Conservation (phyloP, 345 rosid species). For the Mercurialis annua region DNA sequence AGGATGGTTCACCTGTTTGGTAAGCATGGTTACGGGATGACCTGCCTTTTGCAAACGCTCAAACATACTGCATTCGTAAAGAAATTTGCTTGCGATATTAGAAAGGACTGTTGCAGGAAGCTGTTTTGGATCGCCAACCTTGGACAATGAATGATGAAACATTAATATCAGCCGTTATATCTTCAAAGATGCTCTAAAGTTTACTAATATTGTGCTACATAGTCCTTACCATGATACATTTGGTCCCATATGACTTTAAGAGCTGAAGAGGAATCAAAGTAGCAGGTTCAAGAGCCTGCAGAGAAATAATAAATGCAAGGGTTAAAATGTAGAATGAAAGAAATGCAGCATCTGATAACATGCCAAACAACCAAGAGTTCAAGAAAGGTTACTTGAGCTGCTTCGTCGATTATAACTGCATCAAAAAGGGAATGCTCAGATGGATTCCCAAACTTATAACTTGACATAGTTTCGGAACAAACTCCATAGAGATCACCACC, state of each 20-base stretch:
- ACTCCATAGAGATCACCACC: conserved; percentile 96
- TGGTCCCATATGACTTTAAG: conserved; percentile 79
- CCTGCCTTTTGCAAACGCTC: conserved; percentile 97
- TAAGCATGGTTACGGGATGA: conserved; percentile 87
- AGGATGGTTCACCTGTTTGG: conserved; percentile 59
- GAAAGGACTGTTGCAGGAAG: conserved; percentile 99
- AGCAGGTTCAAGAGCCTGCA: conserved; percentile 98
- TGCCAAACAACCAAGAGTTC: conserved; percentile 19
- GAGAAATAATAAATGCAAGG: conserved; percentile 22
- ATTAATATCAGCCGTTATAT: conserved; percentile 12
- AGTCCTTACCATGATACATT: conserved; percentile 76
- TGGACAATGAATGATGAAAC: conserved; percentile 13
- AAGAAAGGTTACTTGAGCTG: conserved; percentile 69
- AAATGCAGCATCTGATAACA: conserved; percentile 14
- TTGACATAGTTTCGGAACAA: conserved; percentile 76
- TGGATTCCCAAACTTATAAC: conserved; percentile 63
- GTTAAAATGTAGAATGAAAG: conserved; percentile 16
- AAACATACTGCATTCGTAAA: conserved; percentile 94
- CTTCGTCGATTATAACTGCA: conserved; percentile 95
- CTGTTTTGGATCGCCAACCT: conserved; percentile 99
- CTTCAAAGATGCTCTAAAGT: conserved; percentile 1
- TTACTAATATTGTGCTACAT: background rate
- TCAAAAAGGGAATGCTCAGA: conserved; percentile 82
- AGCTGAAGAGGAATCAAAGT: conserved; percentile 94
- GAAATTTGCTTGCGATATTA: conserved; percentile 79